phyloP scores from a whole-genome alignment of 2,329 filamentous ascomycete species.

The Neoscytalidium dimidiatum region DNA sequence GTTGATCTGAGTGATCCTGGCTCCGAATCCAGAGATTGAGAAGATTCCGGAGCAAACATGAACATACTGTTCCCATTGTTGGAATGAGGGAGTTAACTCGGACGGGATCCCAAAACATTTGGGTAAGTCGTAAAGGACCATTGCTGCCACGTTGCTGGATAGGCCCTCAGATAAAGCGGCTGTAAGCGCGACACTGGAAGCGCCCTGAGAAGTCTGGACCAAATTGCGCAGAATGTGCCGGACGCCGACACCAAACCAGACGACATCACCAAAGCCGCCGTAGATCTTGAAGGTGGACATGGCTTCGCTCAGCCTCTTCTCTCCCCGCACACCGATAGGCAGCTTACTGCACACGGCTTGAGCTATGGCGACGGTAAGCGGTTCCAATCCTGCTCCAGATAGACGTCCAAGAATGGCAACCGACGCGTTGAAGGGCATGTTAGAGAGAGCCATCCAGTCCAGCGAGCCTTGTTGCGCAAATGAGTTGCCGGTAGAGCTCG shows the following conservation, averaged over 20 bases:
- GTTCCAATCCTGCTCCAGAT: conserved; percentile 21
- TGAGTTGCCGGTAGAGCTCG: too few species aligned
- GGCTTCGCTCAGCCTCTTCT: conserved; percentile 20
- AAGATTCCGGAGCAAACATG: conserved; percentile 17
- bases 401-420: conserved; percentile 21
- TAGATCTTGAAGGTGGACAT: conserved; percentile 19
- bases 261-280: conserved; percentile 15
- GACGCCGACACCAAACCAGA: conserved; percentile 23
- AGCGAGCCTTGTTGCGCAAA: conserved; percentile 21
- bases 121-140: conserved; percentile 19
- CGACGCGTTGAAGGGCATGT: conserved; percentile 15
- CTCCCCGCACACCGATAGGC: conserved; percentile 21
- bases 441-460: conserved; percentile 20
- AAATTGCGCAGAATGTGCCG: conserved; percentile 21
- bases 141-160: background rate
- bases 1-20: conserved; percentile 10
- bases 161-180: conserved; percentile 2
- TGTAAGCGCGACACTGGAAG: conserved; percentile 20
- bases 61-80: conserved; percentile 19
- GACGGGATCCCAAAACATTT: conserved; percentile 10
- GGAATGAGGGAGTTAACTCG: conserved; percentile 18
- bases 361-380: conserved; percentile 22
- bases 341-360: conserved; percentile 20
- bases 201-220: conserved; percentile 22
- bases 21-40: conserved; percentile 12